Percentiles rank a stretch among this genome's conserved stretches.
These are phyloP conservation scores for Penicillium paradoxum DNA, from an alignment of 495 filamentous ascomycete genomes.

Conservation along the genomic window DNA sequence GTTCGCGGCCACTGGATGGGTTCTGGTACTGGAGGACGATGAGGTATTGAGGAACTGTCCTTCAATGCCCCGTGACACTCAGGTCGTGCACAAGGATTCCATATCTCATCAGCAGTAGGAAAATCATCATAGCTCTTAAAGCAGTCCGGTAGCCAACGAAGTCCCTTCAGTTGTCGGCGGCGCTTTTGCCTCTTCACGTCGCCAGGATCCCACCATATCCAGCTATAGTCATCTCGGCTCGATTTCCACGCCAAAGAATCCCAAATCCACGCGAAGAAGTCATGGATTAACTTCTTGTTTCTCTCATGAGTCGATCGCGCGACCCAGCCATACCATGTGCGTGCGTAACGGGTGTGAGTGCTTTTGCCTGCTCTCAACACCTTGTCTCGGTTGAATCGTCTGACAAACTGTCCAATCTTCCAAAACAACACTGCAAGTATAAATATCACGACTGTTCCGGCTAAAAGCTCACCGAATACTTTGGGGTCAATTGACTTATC, in stretches of 20 bases:
- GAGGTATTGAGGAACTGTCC: neutral
- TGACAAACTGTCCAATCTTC: conserved; percentile 37
- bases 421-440: conserved; percentile 37
- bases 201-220: conserved; percentile 43
- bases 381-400: conserved; percentile 30
- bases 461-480: conserved; percentile 34
- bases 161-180: conserved; percentile 4
- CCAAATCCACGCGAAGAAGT: conserved; percentile 14
- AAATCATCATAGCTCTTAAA: conserved; percentile 28
- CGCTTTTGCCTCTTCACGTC: conserved; percentile 20
- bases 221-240: conserved; percentile 30
- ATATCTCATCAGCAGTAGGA: conserved; percentile 23
- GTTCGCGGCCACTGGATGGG: neutral
- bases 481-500: conserved; percentile 24
- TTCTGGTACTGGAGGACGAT: neutral
- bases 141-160: conserved; percentile 23
- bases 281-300: conserved; percentile 23
- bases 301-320: conserved; percentile 28
- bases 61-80: conserved; percentile 16
- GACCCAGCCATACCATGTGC: conserved; percentile 48
- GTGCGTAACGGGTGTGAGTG: conserved; percentile 31
- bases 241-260: conserved; percentile 35
- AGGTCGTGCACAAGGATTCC: conserved; percentile 19
- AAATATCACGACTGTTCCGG: conserved; percentile 37
- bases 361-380: conserved; percentile 31